Evolutionary conservation across 768 basidiomycete genomes (phyloP).

Genomic region (Artomyces pyxidatus): DNA sequence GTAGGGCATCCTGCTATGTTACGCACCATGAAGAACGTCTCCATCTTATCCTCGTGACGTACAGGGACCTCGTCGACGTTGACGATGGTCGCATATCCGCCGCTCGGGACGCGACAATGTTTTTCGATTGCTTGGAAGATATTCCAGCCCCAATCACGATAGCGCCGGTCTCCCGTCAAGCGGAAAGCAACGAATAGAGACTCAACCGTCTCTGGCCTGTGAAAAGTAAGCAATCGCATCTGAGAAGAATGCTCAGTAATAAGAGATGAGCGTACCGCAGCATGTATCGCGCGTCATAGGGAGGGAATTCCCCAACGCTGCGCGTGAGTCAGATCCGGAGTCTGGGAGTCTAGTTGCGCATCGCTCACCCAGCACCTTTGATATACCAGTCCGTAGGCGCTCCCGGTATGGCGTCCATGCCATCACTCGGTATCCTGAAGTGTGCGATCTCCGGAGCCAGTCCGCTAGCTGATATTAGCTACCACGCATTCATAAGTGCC

Average conservation of each 20-base stretch:
- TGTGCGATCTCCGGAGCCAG: conserved; percentile 86
- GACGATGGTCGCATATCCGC: conserved; percentile 77
- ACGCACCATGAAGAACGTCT: conserved; percentile 85
- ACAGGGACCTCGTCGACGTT: conserved; percentile 77
- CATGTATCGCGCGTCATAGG: conserved; percentile 89
- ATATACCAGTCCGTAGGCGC: conserved; percentile 82
- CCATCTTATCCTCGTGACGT: conserved; percentile 81
- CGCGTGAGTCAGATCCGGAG: neutral
- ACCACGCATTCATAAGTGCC: neutral
- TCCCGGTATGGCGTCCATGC: conserved; percentile 33
- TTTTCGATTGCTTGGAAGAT: conserved; percentile 87
- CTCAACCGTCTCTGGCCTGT: conserved; percentile 88
- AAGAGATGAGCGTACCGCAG: conserved; percentile 45
- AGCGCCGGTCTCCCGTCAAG: conserved; percentile 76
- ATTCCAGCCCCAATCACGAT: conserved; percentile 78
- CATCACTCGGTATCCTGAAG: conserved; percentile 61
- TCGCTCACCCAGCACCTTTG: conserved; percentile 61
- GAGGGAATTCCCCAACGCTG: conserved; percentile 21
- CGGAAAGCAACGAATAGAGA: conserved; percentile 88
- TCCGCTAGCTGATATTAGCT: conserved; percentile 39
- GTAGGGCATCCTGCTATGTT: neutral
- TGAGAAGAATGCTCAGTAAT: neutral
- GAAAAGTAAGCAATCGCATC: neutral
- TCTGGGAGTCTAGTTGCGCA: too few species aligned
- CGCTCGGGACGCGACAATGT: conserved; percentile 67